These are phyloP conservation scores for Aspergillus quadrilineatus DNA, from an alignment of 2,329 filamentous ascomycete genomes.

Conservation along the genomic window DNA sequence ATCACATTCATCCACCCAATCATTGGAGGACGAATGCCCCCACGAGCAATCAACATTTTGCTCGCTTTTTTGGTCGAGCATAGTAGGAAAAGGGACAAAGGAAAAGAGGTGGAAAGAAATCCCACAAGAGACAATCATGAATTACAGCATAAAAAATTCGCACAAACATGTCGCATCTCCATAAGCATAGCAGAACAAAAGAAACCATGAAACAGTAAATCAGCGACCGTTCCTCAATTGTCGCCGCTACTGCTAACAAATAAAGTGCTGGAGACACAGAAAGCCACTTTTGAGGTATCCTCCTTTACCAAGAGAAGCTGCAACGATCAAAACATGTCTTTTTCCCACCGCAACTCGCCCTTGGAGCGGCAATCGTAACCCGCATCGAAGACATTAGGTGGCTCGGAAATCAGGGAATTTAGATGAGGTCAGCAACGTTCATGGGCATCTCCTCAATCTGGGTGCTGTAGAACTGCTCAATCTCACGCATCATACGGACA, in stretches of 20 bases:
- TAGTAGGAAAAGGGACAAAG: slow-evolving; percentile 29
- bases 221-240: slow-evolving; percentile 15
- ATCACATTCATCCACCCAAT: slow-evolving; percentile 27
- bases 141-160: slow-evolving; percentile 36
- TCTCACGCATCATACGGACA: slow-evolving; percentile 99
- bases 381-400: slow-evolving; percentile 35
- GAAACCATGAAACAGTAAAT: slow-evolving; percentile 35
- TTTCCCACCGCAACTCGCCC: slow-evolving; percentile 29
- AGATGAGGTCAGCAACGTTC: slow-evolving; percentile 65
- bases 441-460: slow-evolving; percentile 99
- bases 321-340: slow-evolving; percentile 26
- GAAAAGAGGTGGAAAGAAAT: slow-evolving; percentile 29
- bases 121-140: slow-evolving; percentile 31
- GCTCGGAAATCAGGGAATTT: slow-evolving; percentile 33
- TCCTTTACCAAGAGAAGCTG: slow-evolving; percentile 30
- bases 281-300: slow-evolving; percentile 42
- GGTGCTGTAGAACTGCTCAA: slow-evolving; percentile 99
- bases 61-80: slow-evolving; percentile 36
- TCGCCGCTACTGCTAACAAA: slow-evolving; percentile 24
- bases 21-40: slow-evolving; percentile 25
- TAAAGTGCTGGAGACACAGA: slow-evolving; percentile 36
- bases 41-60: slow-evolving; percentile 35
- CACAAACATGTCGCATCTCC: slow-evolving; percentile 41
- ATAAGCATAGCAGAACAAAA: slow-evolving; percentile 36
- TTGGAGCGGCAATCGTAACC: slow-evolving; percentile 35